Base-by-base conservation (phyloP, 2,329 filamentous ascomycete species). In the Didymella glomerata region DNA sequence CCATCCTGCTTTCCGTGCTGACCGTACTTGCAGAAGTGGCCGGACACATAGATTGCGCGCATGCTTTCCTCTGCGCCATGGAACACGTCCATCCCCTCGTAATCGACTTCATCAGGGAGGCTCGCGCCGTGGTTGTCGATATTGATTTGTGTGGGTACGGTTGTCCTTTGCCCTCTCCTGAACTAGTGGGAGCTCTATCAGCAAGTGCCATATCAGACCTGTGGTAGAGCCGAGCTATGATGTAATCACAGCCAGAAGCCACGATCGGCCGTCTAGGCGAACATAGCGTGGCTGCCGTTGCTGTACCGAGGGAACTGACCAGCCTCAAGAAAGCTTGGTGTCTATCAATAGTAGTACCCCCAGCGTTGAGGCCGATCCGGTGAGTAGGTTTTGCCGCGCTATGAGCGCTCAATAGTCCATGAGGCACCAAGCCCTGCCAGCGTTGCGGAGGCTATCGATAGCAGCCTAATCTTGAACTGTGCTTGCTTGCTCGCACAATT, bases 321-420 rank as follows among this genome's bases (percentile, higher is more conserved):
- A 59, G 58, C 58, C 49, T 56, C 32, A 42, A 14, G 38, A 53
- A 54, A 57, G 57, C 57, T 61, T 61, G 54, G 60, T 60, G 41
- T 60, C 57, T 55, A 60, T 36, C 51, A 60, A 60, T 60, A 60
- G 57, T 24, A 59, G 25, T 41, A 48, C 32, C 45, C 30, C 36
- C 41, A 28, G 50, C 46, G 54, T 36, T 20, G 36, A 40, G 36
- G 36, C 36, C 36, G 36, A 40, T 40, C 36, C 9, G 18, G 36
- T 20, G 28, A 44, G 16, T 20, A 49, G 25, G 16, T 42, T 48
- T 28, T n/a, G n/a, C 28, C 22, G 42, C 57, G 47, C 57, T 52
- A 48, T 46, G 41, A 42, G 41, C 48, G 57, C 41, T 60, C 28
- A 20, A 60, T 40, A 28, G 30, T 42, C 40, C 34, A n/a, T 24